Percentiles rank a stretch among this genome's conserved stretches.
phyloP scores from a whole-genome alignment of 2,329 filamentous ascomycete genomes.

The Bisporella sp. region DNA sequence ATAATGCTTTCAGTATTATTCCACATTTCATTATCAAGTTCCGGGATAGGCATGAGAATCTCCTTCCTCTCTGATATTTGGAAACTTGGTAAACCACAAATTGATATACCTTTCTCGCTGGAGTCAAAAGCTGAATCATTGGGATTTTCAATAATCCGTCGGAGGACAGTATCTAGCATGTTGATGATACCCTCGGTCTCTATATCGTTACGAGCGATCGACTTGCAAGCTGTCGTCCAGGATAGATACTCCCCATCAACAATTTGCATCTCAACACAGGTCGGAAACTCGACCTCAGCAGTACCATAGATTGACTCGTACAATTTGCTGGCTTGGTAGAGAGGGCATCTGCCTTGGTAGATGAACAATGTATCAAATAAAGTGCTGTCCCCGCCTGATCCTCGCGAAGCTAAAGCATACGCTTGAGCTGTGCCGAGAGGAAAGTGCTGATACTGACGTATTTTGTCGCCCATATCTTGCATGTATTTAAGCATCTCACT shows the following conservation, averaged over 20 bases:
- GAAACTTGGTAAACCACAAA: conserved; percentile 57
- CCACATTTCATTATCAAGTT: conserved; percentile 25
- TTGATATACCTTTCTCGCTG: conserved; percentile 41
- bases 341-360: conserved; percentile 46
- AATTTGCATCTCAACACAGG: conserved; percentile 76
- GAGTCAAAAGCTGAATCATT: conserved; percentile 48
- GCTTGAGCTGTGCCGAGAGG: conserved; percentile 65
- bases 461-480: conserved; percentile 60
- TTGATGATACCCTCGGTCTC: conserved; percentile 46
- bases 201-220: conserved; percentile 39
- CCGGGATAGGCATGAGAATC: neutral
- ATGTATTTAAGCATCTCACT: conserved; percentile 62
- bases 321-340: conserved; percentile 13
- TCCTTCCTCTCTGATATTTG: conserved; percentile 3
- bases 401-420: conserved; percentile 32
- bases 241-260: conserved; percentile 39
- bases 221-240: conserved; percentile 69
- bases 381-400: conserved; percentile 1
- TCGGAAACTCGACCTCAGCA: conserved; percentile 70
- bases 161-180: conserved; percentile 52
- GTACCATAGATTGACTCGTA: conserved; percentile 34
- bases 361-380: conserved; percentile 62
- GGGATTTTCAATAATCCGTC: conserved; percentile 43
- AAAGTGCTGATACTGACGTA: conserved; percentile 68
- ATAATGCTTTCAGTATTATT: conserved; percentile 30